Base-by-base conservation (phyloP, 257 asterid species). In the Gentiana straminea region DNA sequence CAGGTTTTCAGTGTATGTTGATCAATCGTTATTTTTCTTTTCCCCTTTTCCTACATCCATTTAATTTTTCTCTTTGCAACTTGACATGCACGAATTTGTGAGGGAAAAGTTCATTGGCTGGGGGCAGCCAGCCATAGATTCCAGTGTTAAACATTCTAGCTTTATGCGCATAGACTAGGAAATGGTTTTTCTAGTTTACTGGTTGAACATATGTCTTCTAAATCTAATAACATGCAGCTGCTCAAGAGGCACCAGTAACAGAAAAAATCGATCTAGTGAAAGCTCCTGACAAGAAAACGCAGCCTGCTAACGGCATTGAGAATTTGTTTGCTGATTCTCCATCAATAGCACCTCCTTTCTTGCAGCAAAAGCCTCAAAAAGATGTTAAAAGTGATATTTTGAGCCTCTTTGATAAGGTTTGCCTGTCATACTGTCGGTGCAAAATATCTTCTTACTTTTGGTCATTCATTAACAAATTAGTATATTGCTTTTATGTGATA, bases 341-440 rank as follows among this genome's bases (percentile, higher is more conserved):
- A 52, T 73, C 95, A 68, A 60, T 74, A 61, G 68, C 72, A 58
- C 82, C 93, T 71, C 52, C 71, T 72, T 49, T 73, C 49, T 45
- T 52, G 33, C 49, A 79, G 37, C 75, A 59, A 63, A 83, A 65
- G 75, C 93, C 88, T 66, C 82, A 75, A 63, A 91, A 79, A 62
- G 93, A 84, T 78, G 82, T 73, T 55, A 91, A 87, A 74, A 84
- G 67, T 38, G 98, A 91, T 70, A 91, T 91, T 54, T 81, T 91
- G 98, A 84, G 95, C 74, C 96, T 91, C 48, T 91, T 91, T 65
- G 98, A 91, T 71, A 84, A 91, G 98, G 98, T 91, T 77, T 45
- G 72, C 45, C 51, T 58, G 38, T 64, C 13, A 52, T 48, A 10
- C 35, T 45, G 70, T 60, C 59, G 57, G 48, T 45, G 35, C 24